Evolutionary conservation across 805 yeast species (phyloP).

Genomic region (Pichia membranifaciens): DNA sequence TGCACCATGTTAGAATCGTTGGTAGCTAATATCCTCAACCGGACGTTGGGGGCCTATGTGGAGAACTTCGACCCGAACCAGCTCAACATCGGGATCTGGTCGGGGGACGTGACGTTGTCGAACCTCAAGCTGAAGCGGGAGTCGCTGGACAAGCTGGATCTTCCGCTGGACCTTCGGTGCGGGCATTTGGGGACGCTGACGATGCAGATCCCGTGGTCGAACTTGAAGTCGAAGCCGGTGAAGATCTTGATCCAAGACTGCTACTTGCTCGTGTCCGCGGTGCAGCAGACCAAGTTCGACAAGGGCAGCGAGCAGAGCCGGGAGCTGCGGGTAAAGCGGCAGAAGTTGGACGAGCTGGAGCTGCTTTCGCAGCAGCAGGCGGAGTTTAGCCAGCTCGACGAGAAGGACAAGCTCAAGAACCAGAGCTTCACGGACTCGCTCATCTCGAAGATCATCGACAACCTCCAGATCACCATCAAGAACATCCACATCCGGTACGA

Average conservation of each 20-base stretch:
- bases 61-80: conserved; percentile 96
- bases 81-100: conserved; percentile 92
- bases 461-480: conserved; percentile 82
- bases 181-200: conserved; percentile 90
- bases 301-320: conserved; percentile 55
- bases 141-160: conserved; percentile 76
- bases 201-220: conserved; percentile 95
- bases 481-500: conserved; percentile 92
- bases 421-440: conserved; percentile 84
- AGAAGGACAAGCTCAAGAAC: conserved; percentile 44
- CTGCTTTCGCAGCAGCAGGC: conserved; percentile 45
- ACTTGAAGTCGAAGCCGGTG: conserved; percentile 87
- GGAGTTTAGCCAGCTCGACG: conserved; percentile 18
- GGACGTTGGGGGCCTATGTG: conserved; percentile 67
- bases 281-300: conserved; percentile 48
- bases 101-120: conserved; percentile 87
- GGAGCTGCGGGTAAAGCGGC: conserved; percentile 54
- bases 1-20: conserved; percentile 54
- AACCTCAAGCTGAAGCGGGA: conserved; percentile 79
- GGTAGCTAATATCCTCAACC: conserved; percentile 56
- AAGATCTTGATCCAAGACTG: conserved; percentile 83
- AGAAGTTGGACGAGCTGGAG: conserved; percentile 63
- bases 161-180: conserved; percentile 82
- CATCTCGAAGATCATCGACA: conserved; percentile 86
- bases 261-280: conserved; percentile 75